Evolutionary conservation across 2,329 filamentous ascomycete species (phyloP).

Genomic region (Aspergillus pseudonomiae): DNA sequence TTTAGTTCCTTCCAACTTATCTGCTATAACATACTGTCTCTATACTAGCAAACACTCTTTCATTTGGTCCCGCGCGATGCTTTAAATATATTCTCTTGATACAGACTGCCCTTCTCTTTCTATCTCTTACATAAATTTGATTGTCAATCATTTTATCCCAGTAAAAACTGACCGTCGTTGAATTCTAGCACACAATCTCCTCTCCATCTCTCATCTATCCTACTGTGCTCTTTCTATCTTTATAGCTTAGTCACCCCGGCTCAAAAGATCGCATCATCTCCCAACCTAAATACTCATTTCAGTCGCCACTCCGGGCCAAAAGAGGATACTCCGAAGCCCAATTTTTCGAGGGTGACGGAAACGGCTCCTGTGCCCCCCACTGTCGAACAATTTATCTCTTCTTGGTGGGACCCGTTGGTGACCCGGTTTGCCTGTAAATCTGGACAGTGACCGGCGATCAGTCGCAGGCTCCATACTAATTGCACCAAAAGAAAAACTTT

Average conservation of each 20-base stretch:
- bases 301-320: conserved; percentile 25
- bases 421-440: conserved; percentile 54
- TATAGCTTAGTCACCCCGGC: conserved; percentile 10
- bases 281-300: conserved; percentile 6
- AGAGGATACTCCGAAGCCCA: conserved; percentile 11
- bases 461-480: conserved; percentile 22
- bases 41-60: neutral
- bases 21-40: neutral
- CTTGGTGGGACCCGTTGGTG: conserved; percentile 37
- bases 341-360: conserved; percentile 28
- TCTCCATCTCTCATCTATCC: neutral
- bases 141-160: neutral
- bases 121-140: neutral
- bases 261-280: conserved; percentile 11
- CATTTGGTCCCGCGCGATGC: neutral
- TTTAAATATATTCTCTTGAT: neutral
- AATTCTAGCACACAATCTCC: neutral
- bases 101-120: neutral
- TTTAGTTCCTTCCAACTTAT: neutral
- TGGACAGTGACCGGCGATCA: conserved; percentile 42
- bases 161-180: neutral
- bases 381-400: conserved; percentile 15
- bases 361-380: conserved; percentile 28
- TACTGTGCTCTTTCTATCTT: conserved; percentile 1
- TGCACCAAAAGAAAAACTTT: conserved; percentile 23